Base-by-base conservation (phyloP, 352 stramenopile genomes). In the Pythium biforme region DNA sequence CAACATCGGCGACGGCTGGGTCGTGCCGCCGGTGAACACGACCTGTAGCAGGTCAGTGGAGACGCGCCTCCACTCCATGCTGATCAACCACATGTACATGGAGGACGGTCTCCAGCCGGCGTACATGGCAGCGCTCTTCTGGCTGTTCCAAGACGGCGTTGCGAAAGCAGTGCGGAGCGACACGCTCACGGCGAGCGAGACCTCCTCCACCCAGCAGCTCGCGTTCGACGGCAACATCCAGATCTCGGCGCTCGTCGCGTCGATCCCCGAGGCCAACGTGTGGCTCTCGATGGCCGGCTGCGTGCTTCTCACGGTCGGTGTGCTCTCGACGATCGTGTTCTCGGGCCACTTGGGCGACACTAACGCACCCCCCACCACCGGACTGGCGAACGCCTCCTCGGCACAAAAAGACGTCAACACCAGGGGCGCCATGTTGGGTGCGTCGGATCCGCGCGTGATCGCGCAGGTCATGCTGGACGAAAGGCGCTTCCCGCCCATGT, bases 21-120 rank as follows among this genome's bases (percentile, higher is more conserved):
- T 47, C 15, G 62, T 72, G 33, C 45, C 54, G 14, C 63, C 46
- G 8, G 31, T 37, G 4, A 37, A 37, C 31, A 37, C 10, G 8
- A n/a, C n/a, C n/a, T n/a, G n/a, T n/a, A n/a, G n/a, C n/a, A n/a
- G n/a, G n/a, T n/a, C n/a, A n/a, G n/a, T n/a, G n/a, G n/a, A n/a
- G n/a, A n/a, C n/a, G n/a, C n/a, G n/a, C n/a, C 39, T 70, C 19
- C 53, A 54, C 3, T 52, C 8, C 22, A 45, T 77, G 37, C 60
- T 75, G 27, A 66, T 47, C 29, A 79, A 79, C 25, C 69, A 81
- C 31, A 10, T 82, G 43, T 79, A 82, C 52, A 70, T 79, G 27
- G 72, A 79, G 20, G 47, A 66, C 26, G 75, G 62, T 8, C 58
- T 79, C 15, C 72, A 79, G 47, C 59, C 67, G 10, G 52, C 25